Evolutionary conservation across 1,284 basidiomycete species (phyloP), one percentile per base, ranked within the genome.

Genomic region (Melampsora larici-populina): DNA sequence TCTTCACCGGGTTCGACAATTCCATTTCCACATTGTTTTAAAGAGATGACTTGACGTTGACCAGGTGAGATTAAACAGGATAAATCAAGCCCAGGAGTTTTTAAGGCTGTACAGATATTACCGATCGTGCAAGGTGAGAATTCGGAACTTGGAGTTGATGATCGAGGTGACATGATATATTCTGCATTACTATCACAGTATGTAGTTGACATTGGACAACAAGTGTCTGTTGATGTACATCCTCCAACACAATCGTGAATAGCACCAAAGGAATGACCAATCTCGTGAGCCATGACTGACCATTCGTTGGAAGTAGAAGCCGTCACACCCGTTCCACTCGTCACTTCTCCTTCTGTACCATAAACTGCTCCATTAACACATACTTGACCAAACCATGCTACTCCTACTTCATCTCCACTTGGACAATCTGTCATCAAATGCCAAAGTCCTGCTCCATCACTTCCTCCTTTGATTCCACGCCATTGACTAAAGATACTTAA

Each of bases 381-480:
- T 82, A 93, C 82, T 36, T 91, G 92, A 24, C 88, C 91, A 1
- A 94, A 87, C 93, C 93, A 96, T 3, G 93, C 93, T 74, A 95
- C 92, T 48, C 93, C 93, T 70, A 94, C 91, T 85, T 94, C 92
- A 13, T 81, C 81, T 72, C 82, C 69, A 26, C 60, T 91, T 18
- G 90, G 89, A 84, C 93, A 93, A 24, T 90, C 90, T 79, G 90
- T 93, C 90, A 95, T 91, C 17, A 97, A 86, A 85, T 95, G 93
- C 92, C 93, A 95, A 33, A 97, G 86, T 0, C 93, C 94, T 21
- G 88, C 88, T 1, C 81, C 80, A 68, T 81, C 81, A 6, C 26
- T 80, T 7, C 79, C 84, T n/a, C 88, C 88, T 80, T 90, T 89
- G 74, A 85, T 82, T 0, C 92, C 92, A 79, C 93, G 87, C 93